Percentiles rank a stretch among this genome's conserved stretches.
Evolutionary conservation across 306 rosid species (phyloP).

Genomic region (Abrus pulchellus): DNA sequence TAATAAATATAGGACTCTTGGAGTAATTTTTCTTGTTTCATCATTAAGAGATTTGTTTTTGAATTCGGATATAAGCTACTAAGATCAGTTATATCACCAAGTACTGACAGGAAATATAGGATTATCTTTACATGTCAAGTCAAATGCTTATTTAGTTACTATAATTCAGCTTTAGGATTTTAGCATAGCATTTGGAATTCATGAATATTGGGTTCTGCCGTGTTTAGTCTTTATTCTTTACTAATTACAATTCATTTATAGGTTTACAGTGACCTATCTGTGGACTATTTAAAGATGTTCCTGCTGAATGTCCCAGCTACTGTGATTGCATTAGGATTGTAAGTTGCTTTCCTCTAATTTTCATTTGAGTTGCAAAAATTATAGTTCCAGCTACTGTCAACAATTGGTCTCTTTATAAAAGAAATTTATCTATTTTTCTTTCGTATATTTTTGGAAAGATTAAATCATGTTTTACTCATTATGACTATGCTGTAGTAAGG

Average conservation of each 20-base stretch:
- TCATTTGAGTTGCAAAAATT: neutral
- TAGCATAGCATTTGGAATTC: constrained; percentile 17
- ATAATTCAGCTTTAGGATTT: constrained; percentile 21
- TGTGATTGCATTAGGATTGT: constrained; percentile 85
- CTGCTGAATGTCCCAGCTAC: constrained; percentile 91
- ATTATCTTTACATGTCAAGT: constrained; percentile 1
- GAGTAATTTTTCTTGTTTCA: neutral
- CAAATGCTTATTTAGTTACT: constrained; percentile 30
- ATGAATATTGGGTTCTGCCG: constrained; percentile 6
- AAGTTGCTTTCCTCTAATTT: constrained; percentile 54
- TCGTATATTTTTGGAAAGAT: constrained; percentile 21
- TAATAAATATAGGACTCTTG: neutral
- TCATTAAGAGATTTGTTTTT: constrained; percentile 30
- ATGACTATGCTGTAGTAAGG: neutral
- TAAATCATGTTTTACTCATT: constrained; percentile 4
- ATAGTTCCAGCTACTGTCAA: constrained; percentile 18
- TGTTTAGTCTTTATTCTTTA: constrained; percentile 22
- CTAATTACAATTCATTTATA: constrained; percentile 49
- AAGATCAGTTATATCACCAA: constrained; percentile 9
- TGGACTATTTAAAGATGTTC: constrained; percentile 93
- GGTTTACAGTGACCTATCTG: constrained; percentile 91
- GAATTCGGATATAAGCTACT: constrained; percentile 26
- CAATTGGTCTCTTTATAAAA: constrained; percentile 14
- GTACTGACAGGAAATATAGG: constrained; percentile 7
- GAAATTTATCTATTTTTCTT: neutral